These are phyloP conservation scores for Mesembryanthemum crystallinum DNA, from an alignment of 148 eudicot genomes.

Conservation along the genomic window DNA sequence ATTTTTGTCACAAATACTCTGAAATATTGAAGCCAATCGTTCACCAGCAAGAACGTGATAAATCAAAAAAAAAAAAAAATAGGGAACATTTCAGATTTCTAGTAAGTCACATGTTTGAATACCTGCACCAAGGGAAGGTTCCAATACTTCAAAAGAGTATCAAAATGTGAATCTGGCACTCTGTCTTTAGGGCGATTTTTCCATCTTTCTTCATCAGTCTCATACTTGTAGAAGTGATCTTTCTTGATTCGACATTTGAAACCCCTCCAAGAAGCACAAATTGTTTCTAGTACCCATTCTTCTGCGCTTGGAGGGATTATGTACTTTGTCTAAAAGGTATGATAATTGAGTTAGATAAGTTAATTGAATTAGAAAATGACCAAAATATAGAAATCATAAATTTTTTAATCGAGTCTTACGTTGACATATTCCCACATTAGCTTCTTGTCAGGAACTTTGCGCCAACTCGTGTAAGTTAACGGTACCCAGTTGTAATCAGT, in stretches of 20 bases:
- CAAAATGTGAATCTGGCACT: not conserved
- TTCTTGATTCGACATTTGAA: not conserved
- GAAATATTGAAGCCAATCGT: not conserved
- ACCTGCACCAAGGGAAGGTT: not conserved
- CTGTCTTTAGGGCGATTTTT: not conserved
- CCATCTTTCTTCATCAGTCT: not conserved
- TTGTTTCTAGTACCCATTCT: not conserved
- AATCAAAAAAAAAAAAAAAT: not conserved
- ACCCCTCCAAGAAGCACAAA: not conserved
- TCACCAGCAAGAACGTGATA: not conserved
- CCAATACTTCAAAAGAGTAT: not conserved
- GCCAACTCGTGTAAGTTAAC: not conserved
- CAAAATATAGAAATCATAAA: not conserved
- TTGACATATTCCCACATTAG: not conserved
- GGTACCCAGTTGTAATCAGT: not conserved
- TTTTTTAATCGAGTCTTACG: not conserved
- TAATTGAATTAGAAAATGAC: not conserved
- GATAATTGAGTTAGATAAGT: not conserved
- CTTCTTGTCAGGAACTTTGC: not conserved
- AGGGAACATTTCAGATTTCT: no score
- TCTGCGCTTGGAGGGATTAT: not conserved
- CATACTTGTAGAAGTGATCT: not conserved
- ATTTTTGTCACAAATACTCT: not conserved
- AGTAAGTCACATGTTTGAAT: not conserved
- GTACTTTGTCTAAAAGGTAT: not conserved